Conservation (phyloP, 2,329 filamentous ascomycete genomes). For the Pezicula radicicola region DNA sequence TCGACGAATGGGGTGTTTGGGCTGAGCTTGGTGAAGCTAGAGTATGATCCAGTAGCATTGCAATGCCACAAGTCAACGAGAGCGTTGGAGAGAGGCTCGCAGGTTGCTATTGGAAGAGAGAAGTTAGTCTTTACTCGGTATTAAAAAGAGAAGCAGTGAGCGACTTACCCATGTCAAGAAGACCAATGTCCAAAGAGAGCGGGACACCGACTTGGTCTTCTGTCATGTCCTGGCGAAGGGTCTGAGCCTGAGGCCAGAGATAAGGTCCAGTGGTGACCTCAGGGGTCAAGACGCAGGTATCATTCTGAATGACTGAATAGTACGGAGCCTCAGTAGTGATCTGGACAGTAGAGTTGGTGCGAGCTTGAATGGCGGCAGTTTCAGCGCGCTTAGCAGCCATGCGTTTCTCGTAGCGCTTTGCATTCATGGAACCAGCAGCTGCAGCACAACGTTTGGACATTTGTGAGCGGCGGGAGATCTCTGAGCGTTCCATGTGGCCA, state of each 20-base stretch:
- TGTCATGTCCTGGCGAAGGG: slow-evolving; percentile 31
- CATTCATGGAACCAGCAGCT: slow-evolving; percentile 18
- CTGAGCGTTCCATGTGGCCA: slow-evolving; percentile 8
- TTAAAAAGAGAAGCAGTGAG: too few species aligned
- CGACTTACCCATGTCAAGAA: slow-evolving; percentile 28
- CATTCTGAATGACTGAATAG: slow-evolving; percentile 24
- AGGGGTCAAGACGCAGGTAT: slow-evolving; percentile 45
- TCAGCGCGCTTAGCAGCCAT: slow-evolving; percentile 13
- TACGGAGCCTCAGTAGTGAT: slow-evolving; percentile 19
- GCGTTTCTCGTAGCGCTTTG: slow-evolving; percentile 18
- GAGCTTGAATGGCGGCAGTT: neutral
- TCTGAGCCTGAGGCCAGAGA: slow-evolving; percentile 28
- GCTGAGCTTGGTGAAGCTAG: neutral
- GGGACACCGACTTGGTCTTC: slow-evolving; percentile 34
- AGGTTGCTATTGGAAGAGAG: neutral
- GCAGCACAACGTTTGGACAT: slow-evolving; percentile 22
- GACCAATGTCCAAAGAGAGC: slow-evolving; percentile 26
- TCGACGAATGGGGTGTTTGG: neutral
- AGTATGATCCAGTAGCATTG: neutral
- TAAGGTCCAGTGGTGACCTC: slow-evolving; percentile 52
- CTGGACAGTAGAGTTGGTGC: slow-evolving; percentile 14
- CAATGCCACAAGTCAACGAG: neutral
- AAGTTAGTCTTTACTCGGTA: too few species aligned
- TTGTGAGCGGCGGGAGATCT: slow-evolving; percentile 13
- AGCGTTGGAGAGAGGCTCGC: neutral